A percentile compares a stretch with the other conserved stretches of the same genome.
These are phyloP conservation scores for Phytophthora fragariae DNA, from an alignment of 352 stramenopile species.

Conservation along the genomic window DNA sequence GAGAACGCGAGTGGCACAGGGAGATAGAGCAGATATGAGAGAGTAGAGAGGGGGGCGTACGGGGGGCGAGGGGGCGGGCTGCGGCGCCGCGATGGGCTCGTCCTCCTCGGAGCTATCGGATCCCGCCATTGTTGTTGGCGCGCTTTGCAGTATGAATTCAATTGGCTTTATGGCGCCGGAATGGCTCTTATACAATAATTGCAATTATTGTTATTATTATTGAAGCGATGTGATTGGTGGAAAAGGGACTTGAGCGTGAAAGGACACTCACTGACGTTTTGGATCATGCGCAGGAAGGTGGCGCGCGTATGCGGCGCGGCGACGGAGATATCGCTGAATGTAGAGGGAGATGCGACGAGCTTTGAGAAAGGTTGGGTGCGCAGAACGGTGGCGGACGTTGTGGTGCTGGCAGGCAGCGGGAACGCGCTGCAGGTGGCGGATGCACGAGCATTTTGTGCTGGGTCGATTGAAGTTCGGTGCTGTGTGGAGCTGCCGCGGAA, in stretches of 20 bases:
- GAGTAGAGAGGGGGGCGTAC: constrained; percentile 12
- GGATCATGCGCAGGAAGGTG: constrained; percentile 13
- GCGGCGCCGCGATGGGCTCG: constrained; percentile 68
- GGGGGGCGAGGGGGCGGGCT: constrained; percentile 7
- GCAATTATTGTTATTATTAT: constrained; percentile 6
- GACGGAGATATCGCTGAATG: constrained; percentile 16
- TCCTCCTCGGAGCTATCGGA: constrained; percentile 88
- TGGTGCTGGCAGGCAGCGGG: constrained; percentile 13
- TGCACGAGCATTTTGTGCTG: constrained; percentile 23
- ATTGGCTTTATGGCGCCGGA: constrained; percentile 3
- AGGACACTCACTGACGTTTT: constrained; percentile 9
- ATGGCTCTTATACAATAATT: not conserved
- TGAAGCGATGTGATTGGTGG: constrained; percentile 19
- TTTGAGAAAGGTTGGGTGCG: constrained; percentile 2
- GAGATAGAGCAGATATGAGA: not conserved
- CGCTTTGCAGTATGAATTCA: too few species aligned
- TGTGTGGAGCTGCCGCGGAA: constrained; percentile 19
- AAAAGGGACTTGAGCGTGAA: constrained; percentile 14
- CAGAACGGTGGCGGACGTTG: not conserved
- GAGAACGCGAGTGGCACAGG: not conserved
- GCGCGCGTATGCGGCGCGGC: constrained; percentile 12
- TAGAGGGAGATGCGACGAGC: not conserved
- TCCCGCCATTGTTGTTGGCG: constrained; percentile 38
- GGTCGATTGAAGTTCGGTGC: constrained; percentile 5
- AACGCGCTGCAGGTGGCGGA: constrained; percentile 21